These are phyloP conservation scores for Anisogramma anomala DNA, from an alignment of 2,329 filamentous ascomycete species.

Conservation along the genomic window DNA sequence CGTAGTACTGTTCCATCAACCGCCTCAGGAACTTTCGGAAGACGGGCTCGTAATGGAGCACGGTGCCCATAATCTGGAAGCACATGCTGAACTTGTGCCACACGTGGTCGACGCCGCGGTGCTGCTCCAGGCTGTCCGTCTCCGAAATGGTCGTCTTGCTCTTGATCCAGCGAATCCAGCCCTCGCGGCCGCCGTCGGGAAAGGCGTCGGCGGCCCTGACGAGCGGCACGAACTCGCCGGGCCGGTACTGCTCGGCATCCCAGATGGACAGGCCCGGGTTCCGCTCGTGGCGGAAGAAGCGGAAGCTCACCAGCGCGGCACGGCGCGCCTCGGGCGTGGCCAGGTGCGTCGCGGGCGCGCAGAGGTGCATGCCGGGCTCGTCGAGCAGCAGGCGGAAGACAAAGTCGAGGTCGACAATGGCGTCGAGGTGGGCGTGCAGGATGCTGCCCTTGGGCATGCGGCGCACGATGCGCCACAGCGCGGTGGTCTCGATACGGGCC, in stretches of 20 bases:
- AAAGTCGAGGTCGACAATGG: slow-evolving; percentile 81
- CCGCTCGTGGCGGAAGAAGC: slow-evolving; percentile 36
- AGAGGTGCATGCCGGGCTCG: slow-evolving; percentile 63
- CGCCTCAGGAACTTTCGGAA: slow-evolving; percentile 64
- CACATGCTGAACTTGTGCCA: slow-evolving; percentile 72
- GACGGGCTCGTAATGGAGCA: slow-evolving; percentile 85
- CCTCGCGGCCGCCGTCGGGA: slow-evolving; percentile 56
- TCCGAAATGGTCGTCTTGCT: slow-evolving; percentile 59
- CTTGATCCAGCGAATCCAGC: slow-evolving; percentile 69
- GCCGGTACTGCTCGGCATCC: slow-evolving; percentile 46
- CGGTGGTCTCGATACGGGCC: slow-evolving; percentile 72
- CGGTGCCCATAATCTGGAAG: slow-evolving; percentile 60
- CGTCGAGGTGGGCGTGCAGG: slow-evolving; percentile 79
- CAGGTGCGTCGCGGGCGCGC: slow-evolving; percentile 45
- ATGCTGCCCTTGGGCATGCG: slow-evolving; percentile 82
- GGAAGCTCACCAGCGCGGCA: slow-evolving; percentile 48
- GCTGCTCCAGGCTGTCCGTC: slow-evolving; percentile 64
- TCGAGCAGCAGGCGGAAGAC: slow-evolving; percentile 60
- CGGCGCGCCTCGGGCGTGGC: slow-evolving; percentile 39
- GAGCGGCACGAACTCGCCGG: slow-evolving; percentile 46
- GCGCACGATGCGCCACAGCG: slow-evolving; percentile 73
- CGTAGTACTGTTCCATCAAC: slow-evolving; percentile 59
- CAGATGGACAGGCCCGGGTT: slow-evolving; percentile 45
- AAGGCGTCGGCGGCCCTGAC: slow-evolving; percentile 59
- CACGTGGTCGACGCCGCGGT: slow-evolving; percentile 71